Conservation (phyloP, 495 filamentous ascomycete genomes). For the Chaetomium fimeti region DNA sequence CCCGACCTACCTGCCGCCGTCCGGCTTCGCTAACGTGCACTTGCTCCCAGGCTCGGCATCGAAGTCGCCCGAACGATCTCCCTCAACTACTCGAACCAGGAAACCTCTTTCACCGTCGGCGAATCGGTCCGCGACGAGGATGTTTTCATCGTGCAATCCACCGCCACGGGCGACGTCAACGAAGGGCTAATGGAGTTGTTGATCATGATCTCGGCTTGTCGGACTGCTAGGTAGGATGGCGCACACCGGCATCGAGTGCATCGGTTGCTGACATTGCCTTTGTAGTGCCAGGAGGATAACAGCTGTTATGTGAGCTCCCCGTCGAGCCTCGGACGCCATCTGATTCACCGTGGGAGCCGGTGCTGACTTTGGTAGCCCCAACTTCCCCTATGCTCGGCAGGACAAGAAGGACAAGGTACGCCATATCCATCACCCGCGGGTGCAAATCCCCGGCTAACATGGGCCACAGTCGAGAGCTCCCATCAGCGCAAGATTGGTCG, state of each 20-base stretch:
- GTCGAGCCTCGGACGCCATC: background rate
- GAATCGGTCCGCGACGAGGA: constrained; percentile 97
- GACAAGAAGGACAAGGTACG: constrained; percentile 92
- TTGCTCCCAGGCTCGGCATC: constrained; percentile 70
- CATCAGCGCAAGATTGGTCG: constrained; percentile 88
- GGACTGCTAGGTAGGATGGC: constrained; percentile 62
- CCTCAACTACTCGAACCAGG: constrained; percentile 95
- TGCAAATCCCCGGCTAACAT: constrained; percentile 3
- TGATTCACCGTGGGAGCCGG: constrained; percentile 23
- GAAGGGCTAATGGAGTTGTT: constrained; percentile 98
- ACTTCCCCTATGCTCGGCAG: constrained; percentile 98
- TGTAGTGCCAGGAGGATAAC: constrained; percentile 39
- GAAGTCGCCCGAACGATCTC: constrained; percentile 94
- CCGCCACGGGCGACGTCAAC: constrained; percentile 94
- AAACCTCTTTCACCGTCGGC: constrained; percentile 94
- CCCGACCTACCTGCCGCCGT: background rate
- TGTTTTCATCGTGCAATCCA: constrained; percentile 97
- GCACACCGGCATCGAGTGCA: background rate
- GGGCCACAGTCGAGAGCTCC: constrained; percentile 59
- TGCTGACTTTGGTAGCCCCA: constrained; percentile 91
- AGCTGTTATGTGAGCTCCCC: constrained; percentile 36
- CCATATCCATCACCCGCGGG: background rate
- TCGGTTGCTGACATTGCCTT: constrained; percentile 22
- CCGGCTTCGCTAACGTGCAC: constrained; percentile 3
- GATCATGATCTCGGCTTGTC: constrained; percentile 99